A percentile compares a stretch with the other conserved stretches of the same genome.
Evolutionary conservation across 163 green algal species (phyloP).

Genomic region (Picocystis sp.): DNA sequence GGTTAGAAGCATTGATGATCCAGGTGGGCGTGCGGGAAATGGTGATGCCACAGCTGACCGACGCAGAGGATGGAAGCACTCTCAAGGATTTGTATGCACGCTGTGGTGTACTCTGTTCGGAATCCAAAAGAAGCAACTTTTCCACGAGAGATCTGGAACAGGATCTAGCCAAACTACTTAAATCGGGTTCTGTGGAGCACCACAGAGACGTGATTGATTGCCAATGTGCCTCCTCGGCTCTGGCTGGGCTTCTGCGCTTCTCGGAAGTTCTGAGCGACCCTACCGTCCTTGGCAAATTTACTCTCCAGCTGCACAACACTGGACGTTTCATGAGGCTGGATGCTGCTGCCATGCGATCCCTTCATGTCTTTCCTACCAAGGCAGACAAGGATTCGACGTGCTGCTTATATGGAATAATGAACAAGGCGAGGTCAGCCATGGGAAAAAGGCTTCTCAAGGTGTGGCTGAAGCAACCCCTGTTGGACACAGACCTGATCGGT

Average conservation of each 20-base stretch:
- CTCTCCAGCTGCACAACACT: slow-evolving; percentile 47
- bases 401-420: slow-evolving; percentile 74
- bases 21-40: slow-evolving; percentile 66
- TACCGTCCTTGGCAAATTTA: slow-evolving; percentile 30
- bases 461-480: slow-evolving; percentile 89
- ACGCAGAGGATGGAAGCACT: slow-evolving; percentile 17
- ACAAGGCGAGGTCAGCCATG: slow-evolving; percentile 70
- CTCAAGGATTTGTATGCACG: slow-evolving; percentile 47
- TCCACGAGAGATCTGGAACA: slow-evolving; percentile 42
- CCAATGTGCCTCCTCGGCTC: slow-evolving; percentile 6
- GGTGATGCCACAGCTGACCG: slow-evolving; percentile 36
- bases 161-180: slow-evolving; percentile 55
- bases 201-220: slow-evolving; percentile 51
- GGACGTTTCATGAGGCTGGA: slow-evolving; percentile 66
- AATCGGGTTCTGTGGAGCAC: slow-evolving; percentile 32
- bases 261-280: slow-evolving; percentile 38
- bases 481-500: slow-evolving; percentile 47
- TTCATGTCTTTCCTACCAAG: slow-evolving; percentile 63
- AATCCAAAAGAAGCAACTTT: slow-evolving; percentile 36
- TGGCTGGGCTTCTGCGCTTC: slow-evolving; percentile 49
- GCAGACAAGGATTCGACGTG: slow-evolving; percentile 52
- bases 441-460: slow-evolving; percentile 78
- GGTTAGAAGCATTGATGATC: slow-evolving; percentile 43
- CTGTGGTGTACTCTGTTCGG: slow-evolving; percentile 41
- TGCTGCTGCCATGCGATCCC: slow-evolving; percentile 54